A percentile compares a stretch with the other conserved stretches of the same genome.
Evolutionary conservation across 2,329 filamentous ascomycete species (phyloP).

Genomic region (Xylariales sp.): DNA sequence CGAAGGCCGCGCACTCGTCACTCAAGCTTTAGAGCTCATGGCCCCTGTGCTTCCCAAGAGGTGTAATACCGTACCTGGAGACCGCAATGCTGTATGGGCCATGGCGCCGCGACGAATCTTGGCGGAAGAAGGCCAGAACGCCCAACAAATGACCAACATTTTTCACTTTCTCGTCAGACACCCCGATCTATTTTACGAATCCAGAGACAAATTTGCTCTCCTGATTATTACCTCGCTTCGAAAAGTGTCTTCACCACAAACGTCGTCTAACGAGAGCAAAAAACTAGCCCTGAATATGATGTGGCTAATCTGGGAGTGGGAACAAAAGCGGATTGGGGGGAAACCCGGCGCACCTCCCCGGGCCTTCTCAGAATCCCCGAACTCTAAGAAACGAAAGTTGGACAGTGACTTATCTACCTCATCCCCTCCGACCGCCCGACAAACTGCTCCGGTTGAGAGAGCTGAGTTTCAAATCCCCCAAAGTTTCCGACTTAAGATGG

Average conservation of each 20-base stretch:
- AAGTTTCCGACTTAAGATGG: slow-evolving; percentile 78
- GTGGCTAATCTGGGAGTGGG: slow-evolving; percentile 91
- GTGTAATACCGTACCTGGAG: slow-evolving; percentile 73
- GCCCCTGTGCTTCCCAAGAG: slow-evolving; percentile 93
- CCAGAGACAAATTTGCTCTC: slow-evolving; percentile 88
- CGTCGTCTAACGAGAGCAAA: slow-evolving; percentile 89
- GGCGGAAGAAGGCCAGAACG: slow-evolving; percentile 92
- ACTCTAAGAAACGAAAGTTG: slow-evolving; percentile 79
- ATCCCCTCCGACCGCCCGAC: slow-evolving; percentile 64
- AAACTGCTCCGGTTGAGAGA: slow-evolving; percentile 61
- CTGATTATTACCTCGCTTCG: slow-evolving; percentile 89
- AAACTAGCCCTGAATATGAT: slow-evolving; percentile 92
- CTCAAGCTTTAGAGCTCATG: slow-evolving; percentile 92
- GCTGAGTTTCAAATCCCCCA: slow-evolving; percentile 76
- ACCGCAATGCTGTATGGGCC: slow-evolving; percentile 87
- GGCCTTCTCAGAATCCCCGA: slow-evolving; percentile 75
- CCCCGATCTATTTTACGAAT: slow-evolving; percentile 93
- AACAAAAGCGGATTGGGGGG: slow-evolving; percentile 81
- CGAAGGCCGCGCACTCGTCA: slow-evolving; percentile 90
- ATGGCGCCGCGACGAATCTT: slow-evolving; percentile 90
- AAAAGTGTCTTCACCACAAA: slow-evolving; percentile 87
- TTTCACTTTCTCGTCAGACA: slow-evolving; percentile 97
- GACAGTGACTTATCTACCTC: slow-evolving; percentile 70
- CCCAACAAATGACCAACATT: slow-evolving; percentile 95
- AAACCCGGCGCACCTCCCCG: slow-evolving; percentile 55